Evolutionary conservation across 1,284 basidiomycete genomes (phyloP), one percentile per base, ranked within the genome.

Genomic region (Flammula alnicola): DNA sequence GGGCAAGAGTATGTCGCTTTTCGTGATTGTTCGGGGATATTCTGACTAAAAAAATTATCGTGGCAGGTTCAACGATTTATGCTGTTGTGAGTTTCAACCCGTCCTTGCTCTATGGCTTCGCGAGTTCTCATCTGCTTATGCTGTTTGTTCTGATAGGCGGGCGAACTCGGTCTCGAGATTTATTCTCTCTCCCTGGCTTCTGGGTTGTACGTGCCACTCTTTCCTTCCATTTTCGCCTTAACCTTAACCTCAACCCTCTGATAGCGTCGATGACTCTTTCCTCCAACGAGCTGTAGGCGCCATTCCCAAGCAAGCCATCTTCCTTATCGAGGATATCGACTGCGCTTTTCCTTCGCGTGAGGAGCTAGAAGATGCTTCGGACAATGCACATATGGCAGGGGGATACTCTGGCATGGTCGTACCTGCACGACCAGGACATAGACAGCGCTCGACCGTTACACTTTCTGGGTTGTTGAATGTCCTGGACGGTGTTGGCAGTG

Each of bases 161-260:
- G 81, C 3, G 81, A 81, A 63, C 70, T 85, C 2, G 74, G 76
- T 16, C 68, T 84, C 9, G 81, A 84, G 54, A 80, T 85, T 16
- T 85, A 81, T 52, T 71, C 78, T 0, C 59, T 86, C 6, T 80
- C 79, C 1, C 66, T 86, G 4, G 73, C 80, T 1, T 71, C 77
- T 17, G 65, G 69, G 25, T 74, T 71, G 78, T 80, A 57, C 31
- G 75, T 67, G n/a, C n/a, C n/a, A n/a, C n/a, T 26, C 20, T 17
- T 25, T 12, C 30, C 46, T 16, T 22, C 12, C n/a, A 23, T 22
- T 20, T 33, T 29, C 17, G 20, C 19, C 16, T 19, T 36, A 16
- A 9, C 14, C 42, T 43, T 22, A 36, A 37, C 33, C 26, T 5
- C 26, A 20, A 43, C 26, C 10, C 14, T 27, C 14, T 38, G 30